Conservation (phyloP, 352 stramenopile genomes). For the Phytophthora syringae region DNA sequence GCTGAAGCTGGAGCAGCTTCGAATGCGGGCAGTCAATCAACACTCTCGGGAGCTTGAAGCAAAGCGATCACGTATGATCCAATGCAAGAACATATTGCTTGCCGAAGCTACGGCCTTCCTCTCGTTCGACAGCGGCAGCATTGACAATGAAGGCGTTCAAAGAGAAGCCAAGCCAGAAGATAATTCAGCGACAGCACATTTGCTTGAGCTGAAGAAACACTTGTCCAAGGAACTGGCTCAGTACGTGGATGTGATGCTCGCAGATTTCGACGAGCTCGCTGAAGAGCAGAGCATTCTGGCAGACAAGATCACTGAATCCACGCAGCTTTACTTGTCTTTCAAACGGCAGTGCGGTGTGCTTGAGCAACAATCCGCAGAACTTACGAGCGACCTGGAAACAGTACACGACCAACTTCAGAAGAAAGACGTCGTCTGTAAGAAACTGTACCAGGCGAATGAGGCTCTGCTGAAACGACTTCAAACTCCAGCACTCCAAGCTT, state of each 20-base stretch:
- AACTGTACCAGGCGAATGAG: slow-evolving; percentile 72
- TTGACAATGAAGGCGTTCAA: background rate
- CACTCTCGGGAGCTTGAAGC: slow-evolving; percentile 52
- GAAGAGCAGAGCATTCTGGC: slow-evolving; percentile 66
- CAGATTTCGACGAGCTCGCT: slow-evolving; percentile 63
- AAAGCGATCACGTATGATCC: slow-evolving; percentile 49
- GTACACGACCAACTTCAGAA: slow-evolving; percentile 50
- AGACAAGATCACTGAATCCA: slow-evolving; percentile 64
- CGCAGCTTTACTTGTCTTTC: slow-evolving; percentile 61
- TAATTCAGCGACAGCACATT: slow-evolving; percentile 30
- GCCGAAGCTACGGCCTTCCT: slow-evolving; percentile 55
- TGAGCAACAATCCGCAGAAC: slow-evolving; percentile 43
- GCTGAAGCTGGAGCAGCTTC: slow-evolving; percentile 44
- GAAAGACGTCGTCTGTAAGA: slow-evolving; percentile 65
- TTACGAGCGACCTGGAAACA: slow-evolving; percentile 37
- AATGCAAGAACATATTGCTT: slow-evolving; percentile 50
- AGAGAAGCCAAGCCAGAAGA: slow-evolving; percentile 16
- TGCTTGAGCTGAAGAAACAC: slow-evolving; percentile 52
- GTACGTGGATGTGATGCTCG: slow-evolving; percentile 52
- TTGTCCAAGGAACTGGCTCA: slow-evolving; percentile 55
- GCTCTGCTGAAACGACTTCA: slow-evolving; percentile 57
- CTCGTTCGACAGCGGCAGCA: slow-evolving; percentile 24
- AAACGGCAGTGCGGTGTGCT: slow-evolving; percentile 58
- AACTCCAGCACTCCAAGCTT: slow-evolving; percentile 18
- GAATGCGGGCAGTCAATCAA: slow-evolving; percentile 29